Evolutionary conservation across 176 grass and related monocot species (phyloP).

Genomic region (Poa pratensis): DNA sequence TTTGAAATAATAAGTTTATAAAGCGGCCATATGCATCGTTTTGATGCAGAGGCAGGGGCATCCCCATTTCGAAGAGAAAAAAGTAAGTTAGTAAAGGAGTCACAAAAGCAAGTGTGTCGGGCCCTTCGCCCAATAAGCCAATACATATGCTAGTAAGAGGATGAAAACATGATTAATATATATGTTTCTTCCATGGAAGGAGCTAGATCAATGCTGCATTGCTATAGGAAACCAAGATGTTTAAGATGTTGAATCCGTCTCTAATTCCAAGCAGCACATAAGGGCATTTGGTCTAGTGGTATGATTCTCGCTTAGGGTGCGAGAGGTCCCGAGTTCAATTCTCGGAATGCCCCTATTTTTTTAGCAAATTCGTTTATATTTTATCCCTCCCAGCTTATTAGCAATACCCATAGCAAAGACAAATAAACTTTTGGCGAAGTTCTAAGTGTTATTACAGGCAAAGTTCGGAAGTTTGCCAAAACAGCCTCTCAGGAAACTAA

Average conservation of each 20-base stretch:
- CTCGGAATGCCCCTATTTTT: conserved; percentile 99
- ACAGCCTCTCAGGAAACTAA: background rate
- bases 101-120: background rate
- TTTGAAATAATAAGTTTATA: too few relatives aligned
- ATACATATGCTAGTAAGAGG: background rate
- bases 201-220: background rate
- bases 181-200: background rate
- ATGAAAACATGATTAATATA: background rate
- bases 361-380: too few relatives aligned
- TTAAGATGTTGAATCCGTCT: too few relatives aligned
- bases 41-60: too few relatives aligned
- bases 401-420: background rate
- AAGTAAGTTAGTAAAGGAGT: background rate
- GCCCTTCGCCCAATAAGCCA: background rate
- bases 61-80: too few relatives aligned
- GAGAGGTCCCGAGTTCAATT: conserved; percentile 96
- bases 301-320: conserved; percentile 99
- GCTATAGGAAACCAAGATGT: too few relatives aligned
- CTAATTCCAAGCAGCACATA: background rate
- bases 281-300: conserved; percentile 98
- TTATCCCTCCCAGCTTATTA: background rate
- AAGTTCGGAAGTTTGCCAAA: background rate
- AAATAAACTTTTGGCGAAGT: too few relatives aligned
- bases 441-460: too few relatives aligned
- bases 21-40: too few relatives aligned